Conservation (phyloP, 2,329 filamentous ascomycete species). For the Aureobasidium subglaciale region DNA sequence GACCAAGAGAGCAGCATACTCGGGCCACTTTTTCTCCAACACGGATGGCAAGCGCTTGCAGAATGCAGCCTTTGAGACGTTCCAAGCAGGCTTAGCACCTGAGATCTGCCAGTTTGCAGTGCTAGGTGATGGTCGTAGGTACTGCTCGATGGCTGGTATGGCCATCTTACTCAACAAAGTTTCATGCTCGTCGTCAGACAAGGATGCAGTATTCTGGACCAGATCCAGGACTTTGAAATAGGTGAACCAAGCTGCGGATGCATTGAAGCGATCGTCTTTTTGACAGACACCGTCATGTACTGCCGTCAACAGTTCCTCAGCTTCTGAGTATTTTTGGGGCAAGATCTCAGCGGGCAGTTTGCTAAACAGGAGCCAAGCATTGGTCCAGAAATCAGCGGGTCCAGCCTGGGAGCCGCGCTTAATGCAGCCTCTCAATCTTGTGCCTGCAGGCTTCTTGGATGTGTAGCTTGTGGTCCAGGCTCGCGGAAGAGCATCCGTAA, state of each 20-base stretch:
- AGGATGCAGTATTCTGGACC: conserved; percentile 31
- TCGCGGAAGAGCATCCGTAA: conserved; percentile 59
- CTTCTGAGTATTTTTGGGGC: conserved; percentile 46
- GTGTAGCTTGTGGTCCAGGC: conserved; percentile 65
- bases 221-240: conserved; percentile 59
- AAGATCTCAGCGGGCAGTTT: conserved; percentile 51
- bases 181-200: conserved; percentile 38
- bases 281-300: conserved; percentile 64
- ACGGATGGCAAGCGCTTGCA: conserved; percentile 2
- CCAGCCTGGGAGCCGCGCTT: conserved; percentile 80
- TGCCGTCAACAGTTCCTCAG: conserved; percentile 56
- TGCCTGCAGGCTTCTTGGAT: conserved; percentile 49
- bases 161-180: conserved; percentile 42
- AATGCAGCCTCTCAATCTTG: conserved; percentile 63
- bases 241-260: conserved; percentile 62
- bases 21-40: conserved; percentile 53
- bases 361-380: conserved; percentile 55
- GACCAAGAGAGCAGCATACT: conserved; percentile 55
- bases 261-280: conserved; percentile 67
- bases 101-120: conserved; percentile 46
- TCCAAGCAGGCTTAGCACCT: conserved; percentile 34
- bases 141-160: conserved; percentile 47
- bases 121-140: conserved; percentile 42
- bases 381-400: conserved; percentile 63
- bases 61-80: conserved; percentile 31